Conservation (phyloP, 2,329 filamentous ascomycete genomes). For the Talaromyces verruculosus region DNA sequence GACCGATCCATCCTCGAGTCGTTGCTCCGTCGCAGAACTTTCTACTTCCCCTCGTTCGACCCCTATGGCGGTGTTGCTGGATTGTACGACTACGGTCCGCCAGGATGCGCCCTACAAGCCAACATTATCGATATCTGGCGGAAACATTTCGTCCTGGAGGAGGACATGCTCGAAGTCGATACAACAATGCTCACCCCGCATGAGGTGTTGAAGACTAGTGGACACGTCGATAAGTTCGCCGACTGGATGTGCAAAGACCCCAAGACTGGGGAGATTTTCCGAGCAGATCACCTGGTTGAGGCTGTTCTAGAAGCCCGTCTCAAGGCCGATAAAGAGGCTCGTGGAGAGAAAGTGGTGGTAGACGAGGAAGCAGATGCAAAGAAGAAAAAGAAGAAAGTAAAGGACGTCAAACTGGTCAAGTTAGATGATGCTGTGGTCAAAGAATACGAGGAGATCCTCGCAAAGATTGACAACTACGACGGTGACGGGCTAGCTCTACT, state of each 20-base stretch:
- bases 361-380: slow-evolving; percentile 78
- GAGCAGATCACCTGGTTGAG: slow-evolving; percentile 95
- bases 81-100: slow-evolving; percentile 90
- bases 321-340: slow-evolving; percentile 88
- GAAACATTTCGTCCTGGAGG: slow-evolving; percentile 89
- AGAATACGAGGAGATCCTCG: slow-evolving; percentile 89
- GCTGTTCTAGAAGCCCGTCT: slow-evolving; percentile 84
- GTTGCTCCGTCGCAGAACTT: slow-evolving; percentile 82
- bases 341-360: slow-evolving; percentile 67
- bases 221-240: slow-evolving; percentile 96
- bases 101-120: slow-evolving; percentile 79
- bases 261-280: slow-evolving; percentile 93
- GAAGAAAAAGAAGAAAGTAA: slow-evolving; percentile 78
- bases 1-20: slow-evolving; percentile 79
- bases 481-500: slow-evolving; percentile 81
- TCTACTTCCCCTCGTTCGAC: slow-evolving; percentile 94
- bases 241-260: slow-evolving; percentile 99
- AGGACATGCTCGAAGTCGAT: slow-evolving; percentile 94
- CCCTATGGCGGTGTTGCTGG: slow-evolving; percentile 88
- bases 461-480: slow-evolving; percentile 93
- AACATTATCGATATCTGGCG: slow-evolving; percentile 88
- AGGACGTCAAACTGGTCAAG: slow-evolving; percentile 74
- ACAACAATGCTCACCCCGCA: slow-evolving; percentile 92
- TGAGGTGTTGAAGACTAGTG: slow-evolving; percentile 90
- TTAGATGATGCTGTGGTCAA: slow-evolving; percentile 81